These are phyloP conservation scores for Suillus occidentalis DNA, from an alignment of 768 basidiomycete genomes.

Conservation along the genomic window DNA sequence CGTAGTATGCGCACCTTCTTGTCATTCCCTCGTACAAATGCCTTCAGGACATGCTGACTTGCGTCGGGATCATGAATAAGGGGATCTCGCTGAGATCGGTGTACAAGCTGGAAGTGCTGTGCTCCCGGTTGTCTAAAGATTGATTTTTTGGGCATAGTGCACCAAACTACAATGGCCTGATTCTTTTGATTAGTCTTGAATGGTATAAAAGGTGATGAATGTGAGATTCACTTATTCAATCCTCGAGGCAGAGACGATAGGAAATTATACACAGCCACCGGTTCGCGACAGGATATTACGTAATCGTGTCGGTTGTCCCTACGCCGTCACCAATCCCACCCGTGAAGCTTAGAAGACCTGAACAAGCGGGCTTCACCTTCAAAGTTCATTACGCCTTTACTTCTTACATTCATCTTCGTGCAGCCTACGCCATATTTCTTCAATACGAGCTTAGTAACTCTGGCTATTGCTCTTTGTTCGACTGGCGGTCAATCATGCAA, in stretches of 20 bases:
- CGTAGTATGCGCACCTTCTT: constrained; percentile 51
- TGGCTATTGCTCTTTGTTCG: constrained; percentile 5
- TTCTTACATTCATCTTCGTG: background rate
- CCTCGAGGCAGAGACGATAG: background rate
- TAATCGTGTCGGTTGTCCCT: constrained; percentile 31
- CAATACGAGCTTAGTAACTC: background rate
- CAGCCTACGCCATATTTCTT: background rate
- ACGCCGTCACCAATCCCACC: constrained; percentile 26
- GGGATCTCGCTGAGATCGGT: constrained; percentile 94
- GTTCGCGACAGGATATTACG: constrained; percentile 20
- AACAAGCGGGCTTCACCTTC: constrained; percentile 9
- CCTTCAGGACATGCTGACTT: constrained; percentile 84
- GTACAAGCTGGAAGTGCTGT: constrained; percentile 95
- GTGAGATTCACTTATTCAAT: constrained; percentile 7
- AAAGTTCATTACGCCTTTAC: constrained; percentile 7
- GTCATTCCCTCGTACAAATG: constrained; percentile 69
- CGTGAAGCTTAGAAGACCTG: constrained; percentile 13
- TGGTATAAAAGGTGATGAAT: background rate
- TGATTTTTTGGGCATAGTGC: constrained; percentile 74
- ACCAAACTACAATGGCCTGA: background rate
- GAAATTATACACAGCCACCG: constrained; percentile 14
- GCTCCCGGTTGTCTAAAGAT: constrained; percentile 88
- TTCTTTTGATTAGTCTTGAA: constrained; percentile 9
- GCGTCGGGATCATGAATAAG: constrained; percentile 93
- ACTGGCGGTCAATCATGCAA: constrained; percentile 48